Percentiles rank a stretch among this genome's conserved stretches.
Conservation (phyloP, 2,329 filamentous ascomycete species). For the Penicillium aurantiogriseum region DNA sequence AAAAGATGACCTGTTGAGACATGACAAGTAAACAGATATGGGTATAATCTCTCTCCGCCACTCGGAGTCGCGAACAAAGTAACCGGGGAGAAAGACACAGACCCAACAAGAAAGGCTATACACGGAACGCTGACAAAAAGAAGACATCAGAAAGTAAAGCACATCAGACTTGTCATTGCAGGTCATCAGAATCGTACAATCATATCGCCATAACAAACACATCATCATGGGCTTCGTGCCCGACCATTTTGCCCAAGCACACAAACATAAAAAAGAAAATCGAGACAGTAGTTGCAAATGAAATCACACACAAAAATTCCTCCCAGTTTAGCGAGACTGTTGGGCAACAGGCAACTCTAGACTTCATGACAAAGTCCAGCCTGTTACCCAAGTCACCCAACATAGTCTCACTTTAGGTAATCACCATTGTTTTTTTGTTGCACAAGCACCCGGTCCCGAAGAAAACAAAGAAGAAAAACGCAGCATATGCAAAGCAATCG, state of each 20-base stretch:
- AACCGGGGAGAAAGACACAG: conserved; percentile 13
- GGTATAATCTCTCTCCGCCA: conserved; percentile 28
- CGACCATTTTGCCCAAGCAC: conserved; percentile 12
- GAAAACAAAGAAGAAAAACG: neutral
- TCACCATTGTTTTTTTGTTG: conserved; percentile 14
- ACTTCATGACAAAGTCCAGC: neutral
- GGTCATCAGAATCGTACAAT: conserved; percentile 40
- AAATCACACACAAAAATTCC: conserved; percentile 21
- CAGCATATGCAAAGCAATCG: conserved; percentile 7
- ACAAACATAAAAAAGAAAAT: conserved; percentile 8
- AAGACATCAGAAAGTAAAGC: conserved; percentile 16
- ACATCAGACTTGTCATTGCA: conserved; percentile 30
- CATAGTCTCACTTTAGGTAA: conserved; percentile 3
- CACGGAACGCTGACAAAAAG: conserved; percentile 18
- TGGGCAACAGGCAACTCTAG: neutral
- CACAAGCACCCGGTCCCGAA: conserved; percentile 17
- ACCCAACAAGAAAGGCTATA: conserved; percentile 15
- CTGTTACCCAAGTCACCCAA: neutral
- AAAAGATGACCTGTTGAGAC: conserved; percentile 23
- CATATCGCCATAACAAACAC: conserved; percentile 30
- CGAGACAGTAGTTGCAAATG: conserved; percentile 24
- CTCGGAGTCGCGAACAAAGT: conserved; percentile 17
- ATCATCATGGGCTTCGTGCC: conserved; percentile 1
- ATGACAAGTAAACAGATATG: conserved; percentile 23
- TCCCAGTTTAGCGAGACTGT: conserved; percentile 15